phyloP scores from a whole-genome alignment of 1,284 basidiomycete species.

The Pyrrhoderma noxium region DNA sequence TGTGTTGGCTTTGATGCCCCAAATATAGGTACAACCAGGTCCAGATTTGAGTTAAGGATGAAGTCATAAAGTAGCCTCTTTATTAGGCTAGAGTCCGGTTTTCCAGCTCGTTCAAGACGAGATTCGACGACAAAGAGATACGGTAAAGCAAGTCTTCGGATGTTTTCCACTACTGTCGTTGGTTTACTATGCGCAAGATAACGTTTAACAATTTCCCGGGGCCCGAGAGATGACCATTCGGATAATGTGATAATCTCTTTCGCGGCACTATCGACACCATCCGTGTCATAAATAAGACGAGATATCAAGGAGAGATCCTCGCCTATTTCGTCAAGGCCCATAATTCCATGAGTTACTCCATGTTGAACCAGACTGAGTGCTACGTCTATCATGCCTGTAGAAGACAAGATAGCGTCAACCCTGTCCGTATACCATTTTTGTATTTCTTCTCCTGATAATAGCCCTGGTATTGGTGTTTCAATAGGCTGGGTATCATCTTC shows the following conservation, averaged over 20 bases:
- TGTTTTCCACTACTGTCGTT: slow-evolving; percentile 58
- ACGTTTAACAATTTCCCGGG: slow-evolving; percentile 58
- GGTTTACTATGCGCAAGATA: slow-evolving; percentile 71
- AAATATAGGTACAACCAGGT: slow-evolving; percentile 69
- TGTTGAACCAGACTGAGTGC: slow-evolving; percentile 80
- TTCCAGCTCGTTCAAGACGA: slow-evolving; percentile 71
- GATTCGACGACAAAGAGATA: slow-evolving; percentile 88
- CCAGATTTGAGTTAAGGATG: slow-evolving; percentile 60
- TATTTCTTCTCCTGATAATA: slow-evolving; percentile 35
- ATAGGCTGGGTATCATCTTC: slow-evolving; percentile 4
- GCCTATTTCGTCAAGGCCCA: slow-evolving; percentile 76
- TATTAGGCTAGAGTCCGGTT: slow-evolving; percentile 56
- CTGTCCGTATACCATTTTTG: slow-evolving; percentile 68
- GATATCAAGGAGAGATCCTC: slow-evolving; percentile 86
- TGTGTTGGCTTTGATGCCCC: slow-evolving; percentile 87
- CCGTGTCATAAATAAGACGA: slow-evolving; percentile 77
- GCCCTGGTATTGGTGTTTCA: neutral
- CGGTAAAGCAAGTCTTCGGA: slow-evolving; percentile 75
- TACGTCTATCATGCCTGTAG: slow-evolving; percentile 70
- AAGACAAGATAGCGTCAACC: slow-evolving; percentile 53
- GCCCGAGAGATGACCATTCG: slow-evolving; percentile 63
- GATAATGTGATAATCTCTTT: slow-evolving; percentile 66
- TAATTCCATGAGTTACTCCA: slow-evolving; percentile 72
- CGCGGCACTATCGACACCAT: slow-evolving; percentile 31
- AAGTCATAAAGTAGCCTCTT: slow-evolving; percentile 68